Conservation (phyloP, 768 basidiomycete genomes). For the Megacollybia marginata region DNA sequence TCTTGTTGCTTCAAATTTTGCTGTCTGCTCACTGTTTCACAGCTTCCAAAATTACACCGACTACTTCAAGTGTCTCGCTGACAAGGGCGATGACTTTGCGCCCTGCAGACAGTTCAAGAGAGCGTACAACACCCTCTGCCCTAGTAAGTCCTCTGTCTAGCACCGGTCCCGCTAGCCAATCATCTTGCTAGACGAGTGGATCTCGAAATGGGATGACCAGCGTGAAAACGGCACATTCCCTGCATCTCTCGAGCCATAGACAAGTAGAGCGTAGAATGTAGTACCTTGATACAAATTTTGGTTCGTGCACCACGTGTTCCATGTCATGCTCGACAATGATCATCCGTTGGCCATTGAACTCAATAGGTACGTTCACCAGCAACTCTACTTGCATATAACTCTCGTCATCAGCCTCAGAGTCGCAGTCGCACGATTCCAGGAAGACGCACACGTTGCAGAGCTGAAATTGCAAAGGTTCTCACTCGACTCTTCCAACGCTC, state of each 20-base stretch:
- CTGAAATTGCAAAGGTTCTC: conserved; percentile 61
- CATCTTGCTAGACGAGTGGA: conserved; percentile 48
- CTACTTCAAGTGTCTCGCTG: conserved; percentile 95
- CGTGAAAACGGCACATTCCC: conserved; percentile 91
- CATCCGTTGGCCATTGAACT: neutral
- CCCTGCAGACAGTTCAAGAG: conserved; percentile 98
- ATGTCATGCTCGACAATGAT: neutral
- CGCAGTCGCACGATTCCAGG: conserved; percentile 30
- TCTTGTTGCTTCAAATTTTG: neutral
- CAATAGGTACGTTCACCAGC: neutral
- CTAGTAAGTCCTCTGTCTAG: conserved; percentile 59
- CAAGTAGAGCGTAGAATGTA: neutral
- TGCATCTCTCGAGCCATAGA: conserved; percentile 76
- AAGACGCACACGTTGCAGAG: conserved; percentile 61
- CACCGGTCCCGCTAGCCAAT: conserved; percentile 3
- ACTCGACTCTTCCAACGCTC: conserved; percentile 41
- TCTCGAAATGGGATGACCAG: conserved; percentile 89
- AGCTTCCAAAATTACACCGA: conserved; percentile 97
- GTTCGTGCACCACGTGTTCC: neutral
- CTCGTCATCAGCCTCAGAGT: neutral
- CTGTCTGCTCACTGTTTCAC: conserved; percentile 2
- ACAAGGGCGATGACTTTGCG: conserved; percentile 97
- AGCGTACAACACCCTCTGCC: conserved; percentile 94
- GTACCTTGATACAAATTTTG: neutral
- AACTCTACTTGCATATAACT: neutral